Evolutionary conservation across 148 eudicot species (phyloP).

Genomic region (Rhododendron ovatum): DNA sequence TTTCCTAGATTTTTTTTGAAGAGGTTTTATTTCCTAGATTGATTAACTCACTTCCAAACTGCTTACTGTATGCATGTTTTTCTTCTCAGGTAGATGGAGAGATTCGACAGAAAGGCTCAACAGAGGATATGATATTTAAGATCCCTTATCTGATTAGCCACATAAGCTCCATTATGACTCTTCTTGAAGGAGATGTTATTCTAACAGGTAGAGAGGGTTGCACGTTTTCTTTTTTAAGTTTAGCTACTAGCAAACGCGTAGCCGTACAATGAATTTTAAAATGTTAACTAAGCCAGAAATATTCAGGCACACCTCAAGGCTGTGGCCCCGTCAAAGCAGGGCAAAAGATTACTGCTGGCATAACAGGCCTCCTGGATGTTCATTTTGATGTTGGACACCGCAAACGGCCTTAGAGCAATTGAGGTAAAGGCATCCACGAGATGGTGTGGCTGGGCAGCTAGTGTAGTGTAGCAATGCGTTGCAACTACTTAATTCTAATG

Average conservation of each 20-base stretch:
- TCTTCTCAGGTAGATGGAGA: conserved; percentile 81
- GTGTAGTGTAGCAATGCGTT: not conserved
- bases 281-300: not conserved
- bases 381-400: conserved; percentile 67
- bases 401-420: conserved; percentile 18
- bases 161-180: conserved; percentile 88
- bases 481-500: not conserved
- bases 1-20: not conserved
- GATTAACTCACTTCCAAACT: conserved; percentile 1
- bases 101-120: conserved; percentile 80
- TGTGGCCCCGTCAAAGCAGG: conserved; percentile 93
- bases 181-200: conserved; percentile 95
- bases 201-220: conserved; percentile 56
- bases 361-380: conserved; percentile 76
- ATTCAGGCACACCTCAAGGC: conserved; percentile 90
- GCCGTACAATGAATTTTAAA: not conserved
- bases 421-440: conserved; percentile 5
- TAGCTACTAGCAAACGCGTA: not conserved
- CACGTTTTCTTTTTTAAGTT: not conserved
- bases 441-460: not conserved
- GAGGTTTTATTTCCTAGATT: not conserved
- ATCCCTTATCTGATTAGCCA: conserved; percentile 92
- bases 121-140: conserved; percentile 86
- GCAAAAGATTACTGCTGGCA: conserved; percentile 82
- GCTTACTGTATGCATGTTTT: conserved; percentile 2